Evolutionary conservation across 2,329 filamentous ascomycete species (phyloP).

Genomic region (Clonostachys solani): DNA sequence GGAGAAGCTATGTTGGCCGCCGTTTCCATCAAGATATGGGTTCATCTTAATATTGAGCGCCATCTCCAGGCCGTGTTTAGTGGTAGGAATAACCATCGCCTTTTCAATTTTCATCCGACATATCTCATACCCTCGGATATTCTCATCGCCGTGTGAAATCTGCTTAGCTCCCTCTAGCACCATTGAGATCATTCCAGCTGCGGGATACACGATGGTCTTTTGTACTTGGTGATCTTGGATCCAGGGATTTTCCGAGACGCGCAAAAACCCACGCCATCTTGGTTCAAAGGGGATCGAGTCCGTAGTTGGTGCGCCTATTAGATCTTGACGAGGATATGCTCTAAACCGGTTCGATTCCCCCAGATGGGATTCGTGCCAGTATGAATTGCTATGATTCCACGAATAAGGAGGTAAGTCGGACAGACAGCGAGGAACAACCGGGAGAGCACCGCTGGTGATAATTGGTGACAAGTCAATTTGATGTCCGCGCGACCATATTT

Average conservation of each 20-base stretch:
- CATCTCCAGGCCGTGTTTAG: constrained; percentile 42
- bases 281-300: constrained; percentile 40
- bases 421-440: constrained; percentile 23
- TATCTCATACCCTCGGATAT: constrained; percentile 34
- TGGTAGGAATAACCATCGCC: constrained; percentile 45
- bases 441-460: constrained; percentile 9
- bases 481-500: constrained; percentile 29
- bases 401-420: constrained; percentile 44
- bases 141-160: constrained; percentile 14
- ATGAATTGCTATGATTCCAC: constrained; percentile 47
- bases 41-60: constrained; percentile 37
- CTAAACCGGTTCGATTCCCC: constrained; percentile 37
- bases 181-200: constrained; percentile 45
- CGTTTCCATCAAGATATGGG: not conserved
- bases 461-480: constrained; percentile 22
- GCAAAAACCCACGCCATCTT: constrained; percentile 44
- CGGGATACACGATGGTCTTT: constrained; percentile 44
- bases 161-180: constrained; percentile 41
- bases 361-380: constrained; percentile 50
- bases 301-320: constrained; percentile 40
- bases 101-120: constrained; percentile 39
- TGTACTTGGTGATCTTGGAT: constrained; percentile 46
- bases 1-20: constrained; percentile 22
- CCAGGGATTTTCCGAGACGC: constrained; percentile 46
- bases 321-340: constrained; percentile 39